phyloP scores from a whole-genome alignment of 495 filamentous ascomycete genomes.

The Xylaria intraflava region DNA sequence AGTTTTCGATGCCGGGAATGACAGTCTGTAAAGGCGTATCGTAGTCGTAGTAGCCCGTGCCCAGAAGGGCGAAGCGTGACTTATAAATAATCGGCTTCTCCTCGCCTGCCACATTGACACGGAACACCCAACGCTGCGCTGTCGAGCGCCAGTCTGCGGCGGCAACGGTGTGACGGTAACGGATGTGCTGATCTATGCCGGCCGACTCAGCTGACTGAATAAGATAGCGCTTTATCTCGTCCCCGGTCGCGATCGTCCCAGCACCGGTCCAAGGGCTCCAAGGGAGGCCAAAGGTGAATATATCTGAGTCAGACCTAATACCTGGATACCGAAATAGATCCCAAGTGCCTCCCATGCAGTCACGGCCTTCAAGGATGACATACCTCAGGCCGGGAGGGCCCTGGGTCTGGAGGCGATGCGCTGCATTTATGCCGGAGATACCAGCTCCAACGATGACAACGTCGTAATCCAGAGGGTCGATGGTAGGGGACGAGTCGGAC shows the following conservation, averaged over 20 bases:
- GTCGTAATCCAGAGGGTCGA: constrained; percentile 35
- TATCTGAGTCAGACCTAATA: constrained; percentile 59
- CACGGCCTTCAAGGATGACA: constrained; percentile 57
- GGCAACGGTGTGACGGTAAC: constrained; percentile 50
- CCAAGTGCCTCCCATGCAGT: constrained; percentile 63
- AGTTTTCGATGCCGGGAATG: constrained; percentile 56
- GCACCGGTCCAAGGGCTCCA: constrained; percentile 52
- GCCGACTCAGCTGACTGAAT: constrained; percentile 49
- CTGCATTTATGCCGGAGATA: constrained; percentile 70
- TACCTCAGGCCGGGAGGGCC: constrained; percentile 47
- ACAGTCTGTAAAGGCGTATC: constrained; percentile 45
- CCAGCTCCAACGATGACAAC: constrained; percentile 67
- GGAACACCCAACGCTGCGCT: constrained; percentile 55
- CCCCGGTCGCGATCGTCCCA: constrained; percentile 54
- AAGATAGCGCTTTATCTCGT: constrained; percentile 56
- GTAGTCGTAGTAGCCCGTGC: constrained; percentile 67
- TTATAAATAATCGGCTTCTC: constrained; percentile 30
- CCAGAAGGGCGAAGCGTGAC: constrained; percentile 53
- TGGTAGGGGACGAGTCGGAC: not conserved
- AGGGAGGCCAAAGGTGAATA: constrained; percentile 59
- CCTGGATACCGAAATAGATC: constrained; percentile 67
- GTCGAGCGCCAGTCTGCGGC: constrained; percentile 53
- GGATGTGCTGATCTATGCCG: constrained; percentile 59
- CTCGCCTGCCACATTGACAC: constrained; percentile 40
- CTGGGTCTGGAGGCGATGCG: constrained; percentile 58